A percentile compares a stretch with the other conserved stretches of the same genome.
Conservation (phyloP, 176 grass and related monocot genomes). For the Juncus inflexus region DNA sequence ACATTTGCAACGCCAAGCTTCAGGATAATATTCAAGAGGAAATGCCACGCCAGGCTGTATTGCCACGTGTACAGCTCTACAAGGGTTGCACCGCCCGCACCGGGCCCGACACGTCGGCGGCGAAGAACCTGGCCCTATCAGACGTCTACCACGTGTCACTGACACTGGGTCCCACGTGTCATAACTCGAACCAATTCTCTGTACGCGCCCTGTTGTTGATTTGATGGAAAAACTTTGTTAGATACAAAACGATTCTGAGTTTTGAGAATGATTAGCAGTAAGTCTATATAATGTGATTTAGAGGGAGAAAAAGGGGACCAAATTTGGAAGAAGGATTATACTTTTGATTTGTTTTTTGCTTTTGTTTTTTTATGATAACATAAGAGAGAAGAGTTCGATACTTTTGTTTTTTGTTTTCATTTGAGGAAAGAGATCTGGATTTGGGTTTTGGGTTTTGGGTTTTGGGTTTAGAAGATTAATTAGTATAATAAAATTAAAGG, state of each 20-base stretch:
- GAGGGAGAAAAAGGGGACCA: neutral
- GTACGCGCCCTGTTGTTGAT: neutral
- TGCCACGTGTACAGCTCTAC: conserved; percentile 60
- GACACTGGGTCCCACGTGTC: conserved; percentile 23
- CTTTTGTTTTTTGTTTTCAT: no score
- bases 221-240: neutral
- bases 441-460: conserved; percentile 3
- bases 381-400: neutral
- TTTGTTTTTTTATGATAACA: no score
- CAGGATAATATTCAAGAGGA: conserved; percentile 84
- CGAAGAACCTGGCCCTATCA: conserved; percentile 64
- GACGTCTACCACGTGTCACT: conserved; percentile 28
- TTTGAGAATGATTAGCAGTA: no score
- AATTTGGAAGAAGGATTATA: neutral
- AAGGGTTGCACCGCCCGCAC: conserved; percentile 58
- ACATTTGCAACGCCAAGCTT: conserved; percentile 91
- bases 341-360: neutral
- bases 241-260: neutral
- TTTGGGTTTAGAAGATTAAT: conserved; percentile 2
- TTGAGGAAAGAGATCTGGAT: no score
- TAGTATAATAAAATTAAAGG: conserved; percentile 6
- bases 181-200: conserved; percentile 8
- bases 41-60: conserved; percentile 62
- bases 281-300: neutral
- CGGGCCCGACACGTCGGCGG: conserved; percentile 68